Percentiles rank a stretch among this genome's conserved stretches.
Evolutionary conservation across 75 land plant species (phyloP).

Genomic region (Chamaecyparis obtusa): DNA sequence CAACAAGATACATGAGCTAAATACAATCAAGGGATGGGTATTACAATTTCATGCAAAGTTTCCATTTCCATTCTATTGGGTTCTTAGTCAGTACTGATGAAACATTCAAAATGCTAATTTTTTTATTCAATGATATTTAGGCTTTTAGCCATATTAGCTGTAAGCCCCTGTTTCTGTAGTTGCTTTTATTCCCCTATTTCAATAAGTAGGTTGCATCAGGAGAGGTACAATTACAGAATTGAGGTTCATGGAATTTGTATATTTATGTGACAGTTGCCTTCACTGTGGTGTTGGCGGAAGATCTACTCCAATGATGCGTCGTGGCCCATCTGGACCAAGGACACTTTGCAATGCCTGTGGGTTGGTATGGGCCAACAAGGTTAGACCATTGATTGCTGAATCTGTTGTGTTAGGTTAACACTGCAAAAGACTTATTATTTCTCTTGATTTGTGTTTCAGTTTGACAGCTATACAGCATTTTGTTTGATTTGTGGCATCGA

Average conservation of each 20-base stretch:
- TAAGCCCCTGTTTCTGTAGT: background rate
- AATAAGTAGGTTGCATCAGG: background rate
- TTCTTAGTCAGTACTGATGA: background rate
- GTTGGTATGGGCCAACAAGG: conserved; percentile 94
- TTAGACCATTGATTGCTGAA: conserved; percentile 10
- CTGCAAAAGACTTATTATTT: background rate
- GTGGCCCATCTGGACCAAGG: conserved; percentile 79
- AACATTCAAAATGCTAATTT: background rate
- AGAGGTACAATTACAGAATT: background rate
- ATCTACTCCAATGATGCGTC: conserved; percentile 88
- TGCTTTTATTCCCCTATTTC: background rate
- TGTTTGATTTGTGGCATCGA: background rate
- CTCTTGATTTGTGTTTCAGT: background rate
- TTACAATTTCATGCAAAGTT: background rate
- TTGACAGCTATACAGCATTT: background rate
- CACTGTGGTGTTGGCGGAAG: conserved; percentile 79
- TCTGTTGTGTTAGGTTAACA: background rate
- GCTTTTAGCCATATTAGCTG: background rate
- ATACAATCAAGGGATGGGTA: too few species aligned
- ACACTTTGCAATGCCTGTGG: conserved; percentile 94
- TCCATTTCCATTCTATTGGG: background rate
- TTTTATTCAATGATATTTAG: background rate
- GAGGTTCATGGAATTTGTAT: background rate
- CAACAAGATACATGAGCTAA: too few species aligned
- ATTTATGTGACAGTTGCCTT: conserved; percentile 46